Base-by-base conservation (phyloP, 768 basidiomycete species). In the Boletales sp. region DNA sequence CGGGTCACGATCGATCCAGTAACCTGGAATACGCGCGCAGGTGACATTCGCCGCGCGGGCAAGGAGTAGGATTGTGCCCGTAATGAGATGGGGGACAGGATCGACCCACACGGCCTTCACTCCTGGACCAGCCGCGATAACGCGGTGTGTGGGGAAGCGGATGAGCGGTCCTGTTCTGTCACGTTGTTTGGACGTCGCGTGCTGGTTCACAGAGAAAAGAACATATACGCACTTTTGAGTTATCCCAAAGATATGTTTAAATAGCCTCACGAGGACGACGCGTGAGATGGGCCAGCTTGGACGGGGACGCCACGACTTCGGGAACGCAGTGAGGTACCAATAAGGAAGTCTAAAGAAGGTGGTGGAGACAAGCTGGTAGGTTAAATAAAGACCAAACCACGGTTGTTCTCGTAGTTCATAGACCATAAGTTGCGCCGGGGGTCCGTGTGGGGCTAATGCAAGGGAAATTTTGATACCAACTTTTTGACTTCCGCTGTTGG, bases 101-200 rank as follows among this genome's bases (percentile, higher is more conserved):
- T 68, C 60, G 8, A 73, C 56, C 73, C 73, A 75, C 29, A 71
- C 61, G 8, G 50, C 63, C 45, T 68, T 60, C 14, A 63, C 49
- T 0, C 56, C 62, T 45, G 57, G 58, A 43, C 60, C 63, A 39
- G 54, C 15, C 0, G 35, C 39, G 24, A 66, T 57, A 3, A 57
- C 51, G 4, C 17, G 54, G 47, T 66, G 64, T 2, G 56, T 62
- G 3, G 56, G 64, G 24, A 57, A 51, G 38, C 36, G 46, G 8
- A 54, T 42, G 13, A 66, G 43, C 5, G 56, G 43, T 14, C 62
- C 62, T 1, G 58, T 56, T 41, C 64, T 63, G 32, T 43, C 6
- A 21, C 17, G 32, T 34, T 8, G 4, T n/a, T 41, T 29, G 27
- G 29, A 29, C 29, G 24, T 15, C 27, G 40, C 14, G 32, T 34